phyloP scores from a whole-genome alignment of 495 filamentous ascomycete species.

The Cercophora newfieldiana region DNA sequence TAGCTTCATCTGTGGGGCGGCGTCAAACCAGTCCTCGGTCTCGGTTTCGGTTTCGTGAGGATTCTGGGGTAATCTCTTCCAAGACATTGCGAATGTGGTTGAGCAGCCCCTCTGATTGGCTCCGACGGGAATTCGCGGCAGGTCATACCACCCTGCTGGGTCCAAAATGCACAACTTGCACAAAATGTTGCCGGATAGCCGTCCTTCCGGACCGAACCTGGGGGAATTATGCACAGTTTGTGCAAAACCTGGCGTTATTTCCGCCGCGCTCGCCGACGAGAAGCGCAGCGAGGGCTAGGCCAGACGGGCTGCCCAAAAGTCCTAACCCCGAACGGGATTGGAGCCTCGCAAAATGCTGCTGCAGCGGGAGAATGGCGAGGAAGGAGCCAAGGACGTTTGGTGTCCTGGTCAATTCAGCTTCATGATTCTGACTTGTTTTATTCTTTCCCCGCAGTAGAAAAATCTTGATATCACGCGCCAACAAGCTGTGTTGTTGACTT shows the following conservation, averaged over 20 bases:
- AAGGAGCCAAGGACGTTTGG: background rate
- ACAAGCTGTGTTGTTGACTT: background rate
- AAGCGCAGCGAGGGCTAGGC: background rate
- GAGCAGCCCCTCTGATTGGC: background rate
- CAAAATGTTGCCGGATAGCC: background rate
- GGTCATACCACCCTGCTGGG: background rate
- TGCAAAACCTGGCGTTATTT: background rate
- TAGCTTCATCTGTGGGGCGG: background rate
- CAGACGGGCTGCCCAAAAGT: background rate
- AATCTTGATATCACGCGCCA: background rate
- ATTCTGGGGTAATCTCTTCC: background rate
- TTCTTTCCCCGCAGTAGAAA: background rate
- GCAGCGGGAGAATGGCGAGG: background rate
- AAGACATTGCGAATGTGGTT: background rate
- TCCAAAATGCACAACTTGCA: background rate
- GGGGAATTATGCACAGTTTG: background rate
- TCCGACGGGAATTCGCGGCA: background rate
- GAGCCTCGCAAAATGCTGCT: background rate
- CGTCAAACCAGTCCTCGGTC: background rate
- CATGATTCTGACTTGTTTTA: background rate
- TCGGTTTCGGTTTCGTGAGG: slow-evolving; percentile 4
- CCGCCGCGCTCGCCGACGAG: background rate
- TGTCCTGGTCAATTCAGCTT: background rate
- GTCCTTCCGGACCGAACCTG: background rate
- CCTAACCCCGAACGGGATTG: background rate